phyloP scores from a whole-genome alignment of 495 filamentous ascomycete species.

The Copromyces sp. region DNA sequence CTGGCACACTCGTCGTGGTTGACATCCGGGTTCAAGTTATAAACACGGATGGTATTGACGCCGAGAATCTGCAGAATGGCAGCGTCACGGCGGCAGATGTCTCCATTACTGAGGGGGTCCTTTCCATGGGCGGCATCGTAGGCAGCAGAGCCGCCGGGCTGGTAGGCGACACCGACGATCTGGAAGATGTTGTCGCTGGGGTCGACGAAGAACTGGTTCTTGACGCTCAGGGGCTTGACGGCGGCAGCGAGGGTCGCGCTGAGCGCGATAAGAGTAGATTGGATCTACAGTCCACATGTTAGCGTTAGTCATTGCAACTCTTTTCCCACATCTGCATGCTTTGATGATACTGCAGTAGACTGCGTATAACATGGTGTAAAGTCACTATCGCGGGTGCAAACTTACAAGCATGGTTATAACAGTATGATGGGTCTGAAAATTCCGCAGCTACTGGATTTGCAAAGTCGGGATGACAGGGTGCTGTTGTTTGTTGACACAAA shows the following conservation, averaged over 20 bases:
- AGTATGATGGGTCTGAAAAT: not conserved
- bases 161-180: slow-evolving; percentile 88
- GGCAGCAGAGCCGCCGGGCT: slow-evolving; percentile 79
- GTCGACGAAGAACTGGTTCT: slow-evolving; percentile 78
- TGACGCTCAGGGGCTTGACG: slow-evolving; percentile 60
- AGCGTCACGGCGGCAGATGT: slow-evolving; percentile 78
- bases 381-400: not conserved
- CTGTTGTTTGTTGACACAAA: not conserved
- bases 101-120: slow-evolving; percentile 68
- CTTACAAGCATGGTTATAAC: not conserved
- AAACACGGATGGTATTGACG: slow-evolving; percentile 85
- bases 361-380: not conserved
- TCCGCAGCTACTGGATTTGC: not conserved
- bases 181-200: slow-evolving; percentile 72
- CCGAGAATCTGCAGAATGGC: slow-evolving; percentile 79
- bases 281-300: slow-evolving; percentile 15
- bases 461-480: not conserved
- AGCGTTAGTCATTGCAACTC: not conserved
- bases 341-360: not conserved
- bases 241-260: slow-evolving; percentile 49
- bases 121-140: slow-evolving; percentile 50
- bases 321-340: not conserved
- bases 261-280: slow-evolving; percentile 34
- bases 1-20: slow-evolving; percentile 85
- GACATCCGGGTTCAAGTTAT: slow-evolving; percentile 75